Conservation (phyloP, 2,329 filamentous ascomycete species). For the Cladosporium colombiae region DNA sequence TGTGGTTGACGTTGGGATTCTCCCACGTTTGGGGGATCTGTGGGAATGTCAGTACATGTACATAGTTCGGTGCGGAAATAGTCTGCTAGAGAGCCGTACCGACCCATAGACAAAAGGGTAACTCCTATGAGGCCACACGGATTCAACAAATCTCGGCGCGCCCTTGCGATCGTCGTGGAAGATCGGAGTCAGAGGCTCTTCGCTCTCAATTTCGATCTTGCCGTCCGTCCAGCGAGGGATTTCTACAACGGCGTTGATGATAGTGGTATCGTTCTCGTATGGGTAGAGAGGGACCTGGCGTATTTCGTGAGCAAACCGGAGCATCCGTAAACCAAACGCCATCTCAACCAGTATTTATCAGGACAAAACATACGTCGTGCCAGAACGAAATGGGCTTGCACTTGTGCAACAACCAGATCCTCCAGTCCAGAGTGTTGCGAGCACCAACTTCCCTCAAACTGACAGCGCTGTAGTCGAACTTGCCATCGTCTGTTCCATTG, state of each 20-base stretch:
- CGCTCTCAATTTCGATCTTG: conserved; percentile 99
- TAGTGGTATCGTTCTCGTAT: conserved; percentile 82
- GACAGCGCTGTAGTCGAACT: conserved; percentile 61
- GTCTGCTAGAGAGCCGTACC: not conserved
- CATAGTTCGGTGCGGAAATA: too few relatives aligned
- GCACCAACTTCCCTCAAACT: conserved; percentile 82
- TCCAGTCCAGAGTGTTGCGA: conserved; percentile 92
- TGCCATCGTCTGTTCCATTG: conserved; percentile 25
- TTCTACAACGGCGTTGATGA: conserved; percentile 99
- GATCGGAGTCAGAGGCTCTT: conserved; percentile 96
- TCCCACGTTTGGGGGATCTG: conserved; percentile 98
- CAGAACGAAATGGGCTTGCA: conserved; percentile 90
- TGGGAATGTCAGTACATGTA: not conserved
- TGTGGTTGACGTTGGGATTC: conserved; percentile 92
- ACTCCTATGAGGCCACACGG: conserved; percentile 99
- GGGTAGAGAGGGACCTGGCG: conserved; percentile 74
- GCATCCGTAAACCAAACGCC: too few relatives aligned
- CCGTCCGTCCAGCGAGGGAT: conserved; percentile 99
- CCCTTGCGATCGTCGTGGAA: conserved; percentile 99
- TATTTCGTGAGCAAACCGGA: not conserved
- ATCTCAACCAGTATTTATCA: not conserved
- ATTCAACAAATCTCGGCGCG: conserved; percentile 98
- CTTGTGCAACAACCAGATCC: conserved; percentile 97
- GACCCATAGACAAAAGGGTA: conserved; percentile 99
- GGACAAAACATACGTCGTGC: conserved; percentile 74